Evolutionary conservation across 495 filamentous ascomycete genomes (phyloP), one percentile per base, ranked within the genome.

Genomic region (Delitschia confertaspora): DNA sequence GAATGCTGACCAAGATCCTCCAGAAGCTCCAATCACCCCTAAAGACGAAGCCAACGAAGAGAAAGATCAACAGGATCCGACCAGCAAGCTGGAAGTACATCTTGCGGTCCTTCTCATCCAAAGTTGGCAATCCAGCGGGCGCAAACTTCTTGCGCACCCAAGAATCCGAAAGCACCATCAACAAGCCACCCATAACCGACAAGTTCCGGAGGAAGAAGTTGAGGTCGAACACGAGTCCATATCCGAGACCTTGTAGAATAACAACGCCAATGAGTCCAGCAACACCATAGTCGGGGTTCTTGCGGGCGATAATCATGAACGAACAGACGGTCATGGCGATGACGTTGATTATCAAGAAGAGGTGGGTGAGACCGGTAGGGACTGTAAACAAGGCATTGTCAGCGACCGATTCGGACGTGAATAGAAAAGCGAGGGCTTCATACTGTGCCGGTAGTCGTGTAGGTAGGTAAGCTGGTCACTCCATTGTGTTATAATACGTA

Each of bases 151-250:
- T 95, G 63, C 89, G 82, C 58, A 95, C 85, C 88, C 88, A 96
- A 35, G 83, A 89, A 69, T 98, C 91, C 13, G 88, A 95, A 10
- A 98, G 72, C 3, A 98, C 93, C 91, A 98, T 95, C 34, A 98
- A 73, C 30, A 98, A 74, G 40, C 91, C 91, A 53, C 91, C 91
- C 69, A 98, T 84, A 55, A 98, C 91, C 49, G 85, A 93, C 47
- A 98, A 71, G 60, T 98, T 98, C 63, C 91, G 89, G 49, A 98
- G 83, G 79, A 98, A 98, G 72, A 98, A 98, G 73, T 98, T 98
- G 56, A 95, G 76, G 65, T 98, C 93, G 67, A 96, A 98, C 67
- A 98, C 95, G 24, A 98, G 78, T 29, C 91, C 91, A 60, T 98
- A 98, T 51, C 91, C 91, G 19, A 98, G 75, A 21, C 89, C 91